Evolutionary conservation across 768 basidiomycete genomes (phyloP), one percentile per base, ranked within the genome.

Genomic region (Pleurotus cornucopiae): DNA sequence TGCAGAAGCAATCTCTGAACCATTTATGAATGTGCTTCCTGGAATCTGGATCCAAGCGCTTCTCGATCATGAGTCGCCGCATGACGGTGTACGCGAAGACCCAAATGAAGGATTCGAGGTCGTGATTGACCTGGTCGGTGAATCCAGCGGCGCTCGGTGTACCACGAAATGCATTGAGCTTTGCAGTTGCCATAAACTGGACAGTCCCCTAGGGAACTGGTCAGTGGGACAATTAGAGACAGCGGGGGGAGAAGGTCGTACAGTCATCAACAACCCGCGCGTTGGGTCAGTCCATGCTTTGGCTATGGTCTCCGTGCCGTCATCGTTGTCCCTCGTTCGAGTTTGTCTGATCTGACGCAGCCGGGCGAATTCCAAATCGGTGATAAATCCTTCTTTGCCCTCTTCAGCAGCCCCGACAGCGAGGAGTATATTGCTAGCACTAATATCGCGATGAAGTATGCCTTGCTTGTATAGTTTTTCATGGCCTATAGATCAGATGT

Each of bases 61-160:
- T 30, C 30, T 30, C 30, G 6, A 9, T 9, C 30, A 43, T 43
- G 41, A 37, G 55, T 44, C 48, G 48, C 4, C 48, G 48, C 14
- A 30, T 30, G 13, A 54, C 39, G 12, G 56, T 20, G 38, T 57
- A 57, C 5, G 37, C 38, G 20, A 52, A 16, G 20, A 57, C 56
- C 56, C 56, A 57, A 25, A 53, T 41, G 38, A 57, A 57, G 38
- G 56, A 51, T 20, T 57, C 56, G 12, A 57, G 26, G 37, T 49
- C 56, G 25, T 57, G 56, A 53, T 52, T 48, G 13, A 55, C 54
- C n/a, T 25, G 6, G 12, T 46, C 30, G 54, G 14, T 23, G 16
- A 23, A 46, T 13, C 26, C 5, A 7, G 21, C 6, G 9, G 30
- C 30, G 43, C 46, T 4, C 25, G 6, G 21, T 46, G 13, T 21